Evolutionary conservation across 176 grass and related monocot species (phyloP), one percentile per base, ranked within the genome.

Genomic region (Metroxylon sagu): DNA sequence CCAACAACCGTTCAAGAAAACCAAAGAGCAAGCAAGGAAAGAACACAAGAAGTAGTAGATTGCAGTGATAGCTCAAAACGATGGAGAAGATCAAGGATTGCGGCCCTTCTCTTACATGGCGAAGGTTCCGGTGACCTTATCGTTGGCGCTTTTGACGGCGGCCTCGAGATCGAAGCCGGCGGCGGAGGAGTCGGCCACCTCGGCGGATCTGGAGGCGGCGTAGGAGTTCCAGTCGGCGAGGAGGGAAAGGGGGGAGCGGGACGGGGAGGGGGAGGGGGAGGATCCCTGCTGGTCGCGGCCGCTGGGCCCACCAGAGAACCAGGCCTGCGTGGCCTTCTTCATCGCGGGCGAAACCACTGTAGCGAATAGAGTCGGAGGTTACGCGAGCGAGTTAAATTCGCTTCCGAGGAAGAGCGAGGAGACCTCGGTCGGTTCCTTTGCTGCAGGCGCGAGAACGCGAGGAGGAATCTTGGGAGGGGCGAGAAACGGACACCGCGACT

Each of bases 141-240:
- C 87, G 57, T 88, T 97, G 61, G 92, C 87, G 51, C 83, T 75
- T 60, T 80, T 80, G 69, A 91, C 92, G 70, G 87, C 92, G 50
- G 83, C 81, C 71, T 97, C 92, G 76, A 97, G 77, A 62, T 97
- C 92, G 80, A 90, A 87, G 69, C 78, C 86, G 31, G 76, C 72
- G 35, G 81, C 82, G 18, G 68, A 60, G 29, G 67, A 77, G 16
- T 28, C 76, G 19, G 68, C 77, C 51, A 82, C 92, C 60, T 86
- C 90, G 3, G 69, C 66, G 66, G 92, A 84, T 74, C 81, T 89
- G 59, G 87, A 69, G 21, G 92, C 87, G n/a, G 92, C 87, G 84
- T 91, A 97, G 50, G 87, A 97, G 69, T 97, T 97, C 87, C 92
- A 97, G 4, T 97, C 92, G n/a, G 92, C 87, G 49, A 91, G 84